Evolutionary conservation across 192 early-diverging fungal genomes (phyloP).

Genomic region (Gaertneriomyces semiglobifer): DNA sequence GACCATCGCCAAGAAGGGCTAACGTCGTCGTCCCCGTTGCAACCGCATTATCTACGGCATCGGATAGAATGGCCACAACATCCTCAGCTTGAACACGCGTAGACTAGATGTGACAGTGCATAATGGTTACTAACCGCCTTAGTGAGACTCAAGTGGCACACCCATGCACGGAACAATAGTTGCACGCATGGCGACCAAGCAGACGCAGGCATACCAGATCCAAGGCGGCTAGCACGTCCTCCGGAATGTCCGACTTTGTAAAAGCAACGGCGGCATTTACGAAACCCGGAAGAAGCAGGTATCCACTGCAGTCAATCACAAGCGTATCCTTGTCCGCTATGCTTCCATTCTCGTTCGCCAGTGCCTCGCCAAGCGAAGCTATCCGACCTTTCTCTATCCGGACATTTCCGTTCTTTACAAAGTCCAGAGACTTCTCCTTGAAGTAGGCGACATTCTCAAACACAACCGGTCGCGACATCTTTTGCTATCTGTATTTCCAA

Average conservation of each 20-base stretch:
- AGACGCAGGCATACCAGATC: conserved; percentile 11
- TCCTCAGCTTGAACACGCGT: conserved; percentile 2
- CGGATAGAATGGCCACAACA: neutral
- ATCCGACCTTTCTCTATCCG: conserved; percentile 1
- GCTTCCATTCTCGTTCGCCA: neutral
- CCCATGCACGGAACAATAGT: too few species aligned
- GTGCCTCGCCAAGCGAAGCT: neutral
- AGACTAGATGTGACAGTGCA: neutral
- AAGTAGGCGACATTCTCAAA: conserved; percentile 1
- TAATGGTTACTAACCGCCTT: neutral
- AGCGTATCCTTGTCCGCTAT: neutral
- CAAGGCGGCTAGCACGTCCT: neutral
- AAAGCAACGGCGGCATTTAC: conserved; percentile 36
- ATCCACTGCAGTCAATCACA: conserved; percentile 33
- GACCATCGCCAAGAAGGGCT: neutral
- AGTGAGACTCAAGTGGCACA: too few species aligned
- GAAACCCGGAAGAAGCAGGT: conserved; percentile 39
- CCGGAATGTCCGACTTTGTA: conserved; percentile 8
- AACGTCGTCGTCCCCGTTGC: conserved; percentile 6
- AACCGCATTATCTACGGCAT: conserved; percentile 6
- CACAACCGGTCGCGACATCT: conserved; percentile 4
- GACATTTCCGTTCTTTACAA: conserved; percentile 1
- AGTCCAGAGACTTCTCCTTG: neutral
- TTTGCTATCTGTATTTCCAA: neutral
- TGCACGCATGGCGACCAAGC: too few species aligned